phyloP scores from a whole-genome alignment of 352 stramenopile genomes.

The Phytophthora aleatoria region DNA sequence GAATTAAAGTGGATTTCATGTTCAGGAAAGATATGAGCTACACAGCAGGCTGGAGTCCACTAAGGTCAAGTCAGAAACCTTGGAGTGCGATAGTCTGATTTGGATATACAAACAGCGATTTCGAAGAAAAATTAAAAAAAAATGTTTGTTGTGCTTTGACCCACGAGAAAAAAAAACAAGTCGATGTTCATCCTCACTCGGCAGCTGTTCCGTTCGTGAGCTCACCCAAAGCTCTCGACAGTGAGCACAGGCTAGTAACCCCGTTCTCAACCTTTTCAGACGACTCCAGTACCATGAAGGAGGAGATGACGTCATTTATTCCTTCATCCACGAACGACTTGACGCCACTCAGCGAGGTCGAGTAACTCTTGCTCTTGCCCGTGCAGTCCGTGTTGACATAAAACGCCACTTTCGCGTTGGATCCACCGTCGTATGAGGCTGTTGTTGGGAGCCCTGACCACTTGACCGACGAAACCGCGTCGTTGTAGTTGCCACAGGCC shows the following conservation, averaged over 20 bases:
- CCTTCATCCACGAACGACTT: slow-evolving; percentile 15
- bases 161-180: neutral
- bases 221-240: neutral
- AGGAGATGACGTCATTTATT: slow-evolving; percentile 18
- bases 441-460: slow-evolving; percentile 18
- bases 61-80: too few species aligned
- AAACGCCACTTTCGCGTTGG: slow-evolving; percentile 18
- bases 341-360: slow-evolving; percentile 3
- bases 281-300: slow-evolving; percentile 25
- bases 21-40: neutral
- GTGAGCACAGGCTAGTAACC: slow-evolving; percentile 5
- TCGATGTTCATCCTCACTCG: neutral
- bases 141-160: neutral
- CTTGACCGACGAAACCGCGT: slow-evolving; percentile 22
- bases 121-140: too few species aligned
- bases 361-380: slow-evolving; percentile 17
- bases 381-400: slow-evolving; percentile 13
- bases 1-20: too few species aligned
- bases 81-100: neutral
- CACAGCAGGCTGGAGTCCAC: too few species aligned
- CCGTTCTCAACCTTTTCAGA: slow-evolving; percentile 16
- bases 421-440: slow-evolving; percentile 5
- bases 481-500: slow-evolving; percentile 10
- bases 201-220: neutral
- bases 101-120: too few species aligned